Percentiles rank a stretch among this genome's conserved stretches.
Evolutionary conservation across 2,329 filamentous ascomycete genomes (phyloP).

Genomic region (Talaromyces pinophilus): DNA sequence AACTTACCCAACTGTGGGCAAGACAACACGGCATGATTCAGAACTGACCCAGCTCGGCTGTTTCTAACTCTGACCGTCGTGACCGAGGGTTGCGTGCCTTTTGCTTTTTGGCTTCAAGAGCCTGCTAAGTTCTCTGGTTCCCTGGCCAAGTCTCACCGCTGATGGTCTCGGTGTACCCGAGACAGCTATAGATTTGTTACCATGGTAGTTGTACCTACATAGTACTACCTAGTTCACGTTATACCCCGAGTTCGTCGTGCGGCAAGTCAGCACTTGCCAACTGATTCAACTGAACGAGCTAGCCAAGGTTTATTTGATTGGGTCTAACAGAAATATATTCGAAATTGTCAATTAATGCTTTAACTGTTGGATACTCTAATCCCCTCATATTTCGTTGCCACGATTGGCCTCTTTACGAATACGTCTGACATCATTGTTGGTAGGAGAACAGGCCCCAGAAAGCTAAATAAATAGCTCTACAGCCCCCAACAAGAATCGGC

Average conservation of each 20-base stretch:
- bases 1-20: not conserved
- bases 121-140: not conserved
- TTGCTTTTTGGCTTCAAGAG: constrained; percentile 5
- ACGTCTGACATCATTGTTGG: constrained; percentile 11
- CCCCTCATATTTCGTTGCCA: not conserved
- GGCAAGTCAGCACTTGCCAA: not conserved
- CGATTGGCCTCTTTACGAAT: not conserved
- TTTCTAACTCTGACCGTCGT: not conserved
- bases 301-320: constrained; percentile 4
- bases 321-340: not conserved
- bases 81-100: not conserved
- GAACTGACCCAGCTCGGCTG: not conserved
- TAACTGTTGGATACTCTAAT: not conserved
- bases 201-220: not conserved
- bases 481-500: constrained; percentile 12
- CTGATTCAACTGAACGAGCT: not conserved
- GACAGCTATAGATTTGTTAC: not conserved
- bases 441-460: not conserved
- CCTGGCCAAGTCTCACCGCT: constrained; percentile 2
- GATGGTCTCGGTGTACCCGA: not conserved
- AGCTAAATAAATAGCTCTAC: constrained; percentile 7
- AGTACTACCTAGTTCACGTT: not conserved
- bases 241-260: not conserved
- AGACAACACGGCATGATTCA: constrained; percentile 2
- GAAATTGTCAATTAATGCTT: not conserved